Evolutionary conservation across 2,329 filamentous ascomycete species (phyloP), one percentile per base, ranked within the genome.

Genomic region (Sodiomyces alkalinus): DNA sequence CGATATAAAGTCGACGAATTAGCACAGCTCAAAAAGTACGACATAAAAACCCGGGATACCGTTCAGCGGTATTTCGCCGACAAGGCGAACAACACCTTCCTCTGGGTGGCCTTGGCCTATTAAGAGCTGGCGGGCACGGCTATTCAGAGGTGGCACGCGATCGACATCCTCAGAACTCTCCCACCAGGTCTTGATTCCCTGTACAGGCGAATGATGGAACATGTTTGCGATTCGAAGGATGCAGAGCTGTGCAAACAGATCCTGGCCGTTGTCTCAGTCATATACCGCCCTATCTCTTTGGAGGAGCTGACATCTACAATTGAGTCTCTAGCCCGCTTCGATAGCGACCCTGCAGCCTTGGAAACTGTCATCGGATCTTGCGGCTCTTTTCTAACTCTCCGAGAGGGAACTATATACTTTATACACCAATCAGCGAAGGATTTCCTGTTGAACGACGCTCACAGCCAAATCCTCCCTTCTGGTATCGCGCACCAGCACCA

Each of bases 341-440:
- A 43, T 11, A 1, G 22, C 15, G n/a, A 11, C 3, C 17, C 6
- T 1, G 4, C 28, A 2, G 2, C 6, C 4, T 9, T 30, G 1
- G 3, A 14, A 2, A 19, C 22, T 4, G 6, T 56, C 6, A 39
- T 61, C 8, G 19, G 33, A 3, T 11, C 31, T 4, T 62, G 52
- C 33, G 50, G 53, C 12, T 62, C 30, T 26, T 32, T 47, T 23
- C 41, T 61, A 1, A 52, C 46, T 1, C 16, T 53, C 12, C 41
- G 39, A 18, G 35, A 48, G 0, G 35, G 17, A 3, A 38, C 17
- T 0, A 31, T 61, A 8, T 53, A 45, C 20, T 50, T 60, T 25
- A 41, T 61, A 0, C 55, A 63, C 31, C 50, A 59, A 31, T 60
- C 56, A 7, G 57, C 52, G 3, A 57, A 58, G 28, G 57, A 62